These are phyloP conservation scores for Endoconidiophora laricicola DNA, from an alignment of 2,329 filamentous ascomycete species.

Conservation along the genomic window DNA sequence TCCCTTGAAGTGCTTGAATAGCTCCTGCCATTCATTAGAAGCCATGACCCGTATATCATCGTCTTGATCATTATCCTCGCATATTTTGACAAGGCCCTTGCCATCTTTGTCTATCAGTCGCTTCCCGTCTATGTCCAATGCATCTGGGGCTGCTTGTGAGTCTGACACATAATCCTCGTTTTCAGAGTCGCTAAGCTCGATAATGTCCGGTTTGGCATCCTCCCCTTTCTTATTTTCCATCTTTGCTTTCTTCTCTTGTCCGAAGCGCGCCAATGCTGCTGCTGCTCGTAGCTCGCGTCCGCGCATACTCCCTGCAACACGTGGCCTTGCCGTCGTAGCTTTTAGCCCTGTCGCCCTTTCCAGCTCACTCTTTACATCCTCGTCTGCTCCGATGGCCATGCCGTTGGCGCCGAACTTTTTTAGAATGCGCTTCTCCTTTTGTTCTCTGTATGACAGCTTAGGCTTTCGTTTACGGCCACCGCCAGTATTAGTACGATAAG, in stretches of 20 bases:
- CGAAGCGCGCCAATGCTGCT: slow-evolving; percentile 60
- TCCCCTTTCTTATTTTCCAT: slow-evolving; percentile 18
- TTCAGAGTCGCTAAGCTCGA: slow-evolving; percentile 19
- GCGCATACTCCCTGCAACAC: slow-evolving; percentile 57
- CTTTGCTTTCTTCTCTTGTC: slow-evolving; percentile 28
- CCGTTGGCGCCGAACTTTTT: slow-evolving; percentile 65
- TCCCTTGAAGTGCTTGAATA: slow-evolving; percentile 20
- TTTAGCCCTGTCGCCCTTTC: slow-evolving; percentile 39
- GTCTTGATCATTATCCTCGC: slow-evolving; percentile 45
- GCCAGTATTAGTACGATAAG: slow-evolving; percentile 43
- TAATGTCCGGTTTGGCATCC: slow-evolving; percentile 25
- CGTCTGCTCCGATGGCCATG: slow-evolving; percentile 51
- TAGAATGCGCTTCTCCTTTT: slow-evolving; percentile 52
- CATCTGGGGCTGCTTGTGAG: slow-evolving; percentile 29
- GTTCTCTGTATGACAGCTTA: slow-evolving; percentile 50
- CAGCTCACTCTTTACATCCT: slow-evolving; percentile 44
- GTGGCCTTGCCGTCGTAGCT: slow-evolving; percentile 45
- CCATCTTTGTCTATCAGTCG: slow-evolving; percentile 50
- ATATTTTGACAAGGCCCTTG: slow-evolving; percentile 54
- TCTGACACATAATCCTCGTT: slow-evolving; percentile 18
- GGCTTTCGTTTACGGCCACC: slow-evolving; percentile 36
- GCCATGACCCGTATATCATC: slow-evolving; percentile 30
- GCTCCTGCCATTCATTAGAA: slow-evolving; percentile 45
- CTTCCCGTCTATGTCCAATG: slow-evolving; percentile 47
- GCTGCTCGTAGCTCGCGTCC: slow-evolving; percentile 62